Conservation (phyloP, 192 early-diverging fungal genomes). For the Entophlyctis luteolus region DNA sequence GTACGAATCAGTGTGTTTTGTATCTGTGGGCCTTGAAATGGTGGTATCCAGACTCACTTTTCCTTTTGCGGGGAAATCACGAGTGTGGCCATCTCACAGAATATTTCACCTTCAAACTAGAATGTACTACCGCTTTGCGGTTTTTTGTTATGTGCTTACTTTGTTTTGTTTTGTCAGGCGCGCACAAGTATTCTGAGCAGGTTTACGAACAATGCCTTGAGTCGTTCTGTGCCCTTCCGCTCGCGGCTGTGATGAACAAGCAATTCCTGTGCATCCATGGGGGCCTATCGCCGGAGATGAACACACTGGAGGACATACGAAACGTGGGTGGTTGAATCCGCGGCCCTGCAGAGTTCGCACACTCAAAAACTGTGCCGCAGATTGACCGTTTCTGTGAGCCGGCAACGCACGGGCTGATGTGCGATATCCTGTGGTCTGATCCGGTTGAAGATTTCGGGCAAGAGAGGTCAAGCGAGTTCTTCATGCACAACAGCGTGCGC, state of each 20-base stretch:
- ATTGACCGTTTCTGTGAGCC: conserved; percentile 90
- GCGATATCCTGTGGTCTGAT: conserved; percentile 93
- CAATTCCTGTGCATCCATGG: conserved; percentile 97
- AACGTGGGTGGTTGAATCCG: conserved; percentile 36
- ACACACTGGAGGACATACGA: conserved; percentile 85
- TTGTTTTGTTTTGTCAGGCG: conserved; percentile 37
- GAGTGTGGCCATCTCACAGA: conserved; percentile 96
- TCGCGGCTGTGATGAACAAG: conserved; percentile 90
- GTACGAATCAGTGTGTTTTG: conserved; percentile 68
- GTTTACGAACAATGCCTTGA: conserved; percentile 90
- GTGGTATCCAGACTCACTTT: conserved; percentile 81
- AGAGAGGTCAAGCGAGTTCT: conserved; percentile 83
- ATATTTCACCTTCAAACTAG: conserved; percentile 97
- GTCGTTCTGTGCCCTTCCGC: conserved; percentile 87
- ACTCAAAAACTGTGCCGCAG: conserved; percentile 31
- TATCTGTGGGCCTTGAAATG: conserved; percentile 90
- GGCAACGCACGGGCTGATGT: conserved; percentile 91
- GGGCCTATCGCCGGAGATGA: conserved; percentile 87
- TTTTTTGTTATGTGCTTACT: too few relatives aligned
- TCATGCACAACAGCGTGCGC: conserved; percentile 87
- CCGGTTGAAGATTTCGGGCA: conserved; percentile 96
- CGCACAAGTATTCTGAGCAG: conserved; percentile 88
- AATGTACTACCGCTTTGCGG: conserved; percentile 68
- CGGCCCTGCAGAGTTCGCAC: not conserved
- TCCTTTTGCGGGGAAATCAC: conserved; percentile 92